phyloP scores from a whole-genome alignment of 2,329 filamentous ascomycete species.

The Penicillium sumatraense region DNA sequence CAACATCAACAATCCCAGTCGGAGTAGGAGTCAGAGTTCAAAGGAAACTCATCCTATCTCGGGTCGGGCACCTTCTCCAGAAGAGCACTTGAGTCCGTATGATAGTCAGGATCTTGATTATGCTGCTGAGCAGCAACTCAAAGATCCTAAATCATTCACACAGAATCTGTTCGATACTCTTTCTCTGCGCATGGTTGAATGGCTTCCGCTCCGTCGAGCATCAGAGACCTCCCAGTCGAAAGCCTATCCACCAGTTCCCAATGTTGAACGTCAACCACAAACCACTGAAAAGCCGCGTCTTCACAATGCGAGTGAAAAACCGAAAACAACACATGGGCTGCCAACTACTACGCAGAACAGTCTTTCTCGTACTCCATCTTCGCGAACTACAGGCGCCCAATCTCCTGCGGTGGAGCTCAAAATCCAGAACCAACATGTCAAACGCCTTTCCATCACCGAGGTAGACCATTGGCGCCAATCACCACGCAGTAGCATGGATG shows the following conservation, averaged over 20 bases:
- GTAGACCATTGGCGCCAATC: conserved; percentile 42
- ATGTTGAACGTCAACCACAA: background rate
- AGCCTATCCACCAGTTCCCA: background rate
- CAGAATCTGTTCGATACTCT: conserved; percentile 60
- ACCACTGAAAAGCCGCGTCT: background rate
- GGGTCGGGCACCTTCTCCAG: background rate
- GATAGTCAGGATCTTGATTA: conserved; percentile 26
- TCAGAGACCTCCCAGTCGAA: conserved; percentile 24
- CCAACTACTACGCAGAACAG: conserved; percentile 6
- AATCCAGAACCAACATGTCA: conserved; percentile 43
- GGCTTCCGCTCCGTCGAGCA: conserved; percentile 48
- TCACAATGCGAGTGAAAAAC: conserved; percentile 9
- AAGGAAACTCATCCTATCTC: background rate
- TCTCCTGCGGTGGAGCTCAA: conserved; percentile 44
- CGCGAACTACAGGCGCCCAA: conserved; percentile 28
- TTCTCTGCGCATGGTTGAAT: conserved; percentile 51
- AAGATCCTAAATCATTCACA: conserved; percentile 65
- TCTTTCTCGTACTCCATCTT: conserved; percentile 36
- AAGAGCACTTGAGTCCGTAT: conserved; percentile 10
- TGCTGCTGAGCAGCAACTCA: conserved; percentile 39
- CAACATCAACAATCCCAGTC: background rate
- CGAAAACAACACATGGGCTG: conserved; percentile 12
- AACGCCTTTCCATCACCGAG: conserved; percentile 45
- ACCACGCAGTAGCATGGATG: conserved; percentile 36
- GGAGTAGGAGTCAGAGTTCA: background rate